These are phyloP conservation scores for Glarea lozoyensis DNA, from an alignment of 495 filamentous ascomycete species.

Conservation along the genomic window DNA sequence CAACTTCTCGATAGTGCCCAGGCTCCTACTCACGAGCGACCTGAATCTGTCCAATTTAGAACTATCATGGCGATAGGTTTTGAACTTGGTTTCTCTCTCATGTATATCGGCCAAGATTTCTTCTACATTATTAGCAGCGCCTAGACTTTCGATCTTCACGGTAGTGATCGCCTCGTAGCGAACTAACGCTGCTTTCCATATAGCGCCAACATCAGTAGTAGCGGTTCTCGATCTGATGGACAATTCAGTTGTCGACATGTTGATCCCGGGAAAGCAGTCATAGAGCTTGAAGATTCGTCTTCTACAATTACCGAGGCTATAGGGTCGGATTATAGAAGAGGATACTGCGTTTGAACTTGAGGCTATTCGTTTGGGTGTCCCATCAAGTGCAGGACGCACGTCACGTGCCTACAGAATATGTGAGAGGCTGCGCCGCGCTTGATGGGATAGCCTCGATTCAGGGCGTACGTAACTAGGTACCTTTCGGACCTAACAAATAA, in stretches of 20 bases:
- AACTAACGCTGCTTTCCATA: conserved; percentile 1
- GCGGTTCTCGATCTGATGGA: neutral
- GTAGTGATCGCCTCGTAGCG: neutral
- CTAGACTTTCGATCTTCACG: neutral
- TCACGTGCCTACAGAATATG: too few species aligned
- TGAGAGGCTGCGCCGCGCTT: neutral
- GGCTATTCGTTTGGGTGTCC: too few species aligned
- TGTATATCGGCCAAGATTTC: neutral
- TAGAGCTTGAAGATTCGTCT: neutral
- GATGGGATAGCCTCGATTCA: neutral
- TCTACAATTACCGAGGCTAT: neutral
- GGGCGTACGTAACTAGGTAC: too few species aligned
- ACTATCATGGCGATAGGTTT: neutral
- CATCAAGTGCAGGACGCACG: too few species aligned
- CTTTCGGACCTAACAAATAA: too few species aligned
- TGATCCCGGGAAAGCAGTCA: neutral
- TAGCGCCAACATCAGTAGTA: neutral
- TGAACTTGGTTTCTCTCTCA: neutral
- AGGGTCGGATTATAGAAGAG: neutral
- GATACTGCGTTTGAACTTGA: too few species aligned
- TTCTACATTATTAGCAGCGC: neutral
- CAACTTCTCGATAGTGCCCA: neutral
- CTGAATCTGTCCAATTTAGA: conserved; percentile 1
- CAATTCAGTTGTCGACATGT: neutral
- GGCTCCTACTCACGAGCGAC: neutral